Base-by-base conservation (phyloP, 2,329 filamentous ascomycete genomes). In the Scedosporium minutisporum region DNA sequence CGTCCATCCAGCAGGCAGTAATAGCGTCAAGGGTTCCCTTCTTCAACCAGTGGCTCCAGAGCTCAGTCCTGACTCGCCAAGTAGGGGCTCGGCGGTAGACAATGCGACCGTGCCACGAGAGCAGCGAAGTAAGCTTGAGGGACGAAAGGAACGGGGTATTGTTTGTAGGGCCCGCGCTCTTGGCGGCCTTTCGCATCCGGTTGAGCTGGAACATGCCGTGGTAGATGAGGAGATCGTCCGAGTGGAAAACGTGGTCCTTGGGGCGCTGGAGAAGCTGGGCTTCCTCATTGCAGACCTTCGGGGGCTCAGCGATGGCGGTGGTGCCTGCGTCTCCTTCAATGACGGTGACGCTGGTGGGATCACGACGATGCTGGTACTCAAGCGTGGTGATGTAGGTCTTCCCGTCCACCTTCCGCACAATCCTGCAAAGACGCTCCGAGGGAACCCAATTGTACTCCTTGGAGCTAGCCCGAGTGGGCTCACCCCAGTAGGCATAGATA, bases 31-130 rank as follows among this genome's bases (percentile, higher is more conserved):
- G 72, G 38, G 75, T 74, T 33, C 71, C 72, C 1, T 73, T 73
- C 23, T 77, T 75, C 59, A 80, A 77, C 79, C 79, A 82, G 14
- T 74, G 72, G 63, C 78, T 78, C 79, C 79, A 82, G 48, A 82
- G 74, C 64, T 77, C 71, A 1, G 78, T 80, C n/a, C 79, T 73
- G 58, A 79, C 74, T 58, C 71, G 75, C 64, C 78, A 79, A 6
- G 79, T 81, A 0, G 78, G 78, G 0, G 80, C 67, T 1, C 68
- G 74, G 2, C 68, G 67, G 63, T 72, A 72, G 9, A 73, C 68
- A 38, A 68, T 63, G 62, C 65, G 71, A 58, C 67, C 68, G 46
- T 64, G 66, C 68, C 68, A 69, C 2, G 67, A 64, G n/a, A 68
- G 57, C 60, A 69, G 59, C 2, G 68, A 65, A 41, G 64, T 61